These are phyloP conservation scores for Collybia sp. DNA, from an alignment of 768 basidiomycete species.

Conservation along the genomic window DNA sequence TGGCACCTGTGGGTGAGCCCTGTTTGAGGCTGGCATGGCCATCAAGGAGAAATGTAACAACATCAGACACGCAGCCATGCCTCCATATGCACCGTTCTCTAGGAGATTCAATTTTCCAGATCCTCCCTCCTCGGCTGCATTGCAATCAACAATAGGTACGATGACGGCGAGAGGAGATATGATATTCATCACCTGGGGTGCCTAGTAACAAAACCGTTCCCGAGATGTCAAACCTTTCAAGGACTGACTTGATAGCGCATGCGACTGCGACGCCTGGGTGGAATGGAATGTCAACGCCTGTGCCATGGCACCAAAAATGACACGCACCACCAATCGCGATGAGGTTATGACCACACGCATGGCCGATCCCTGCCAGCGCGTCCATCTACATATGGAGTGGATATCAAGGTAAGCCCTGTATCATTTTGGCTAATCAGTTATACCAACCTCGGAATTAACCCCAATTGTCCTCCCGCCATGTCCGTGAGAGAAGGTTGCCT, in stretches of 20 bases:
- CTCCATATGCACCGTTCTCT: conserved; percentile 69
- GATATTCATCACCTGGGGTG: conserved; percentile 55
- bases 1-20: conserved; percentile 55
- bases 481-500: conserved; percentile 61
- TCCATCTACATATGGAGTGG: conserved; percentile 43
- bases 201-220: conserved; percentile 72
- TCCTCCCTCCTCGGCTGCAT: conserved; percentile 60
- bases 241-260: conserved; percentile 57
- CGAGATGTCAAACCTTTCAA: conserved; percentile 56
- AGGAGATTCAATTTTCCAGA: conserved; percentile 69
- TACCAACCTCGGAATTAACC: conserved; percentile 68
- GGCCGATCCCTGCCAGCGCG: conserved; percentile 55
- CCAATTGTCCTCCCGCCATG: conserved; percentile 68
- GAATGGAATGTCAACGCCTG: background rate
- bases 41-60: conserved; percentile 17
- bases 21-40: background rate
- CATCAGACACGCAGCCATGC: conserved; percentile 79
- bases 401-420: background rate
- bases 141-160: conserved; percentile 3
- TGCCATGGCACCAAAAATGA: background rate
- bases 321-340: conserved; percentile 57
- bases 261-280: conserved; percentile 63
- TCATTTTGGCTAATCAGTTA: background rate
- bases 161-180: background rate
- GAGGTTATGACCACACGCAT: conserved; percentile 81